Evolutionary conservation across 2,329 filamentous ascomycete species (phyloP).

Genomic region (Claviceps sorghi): DNA sequence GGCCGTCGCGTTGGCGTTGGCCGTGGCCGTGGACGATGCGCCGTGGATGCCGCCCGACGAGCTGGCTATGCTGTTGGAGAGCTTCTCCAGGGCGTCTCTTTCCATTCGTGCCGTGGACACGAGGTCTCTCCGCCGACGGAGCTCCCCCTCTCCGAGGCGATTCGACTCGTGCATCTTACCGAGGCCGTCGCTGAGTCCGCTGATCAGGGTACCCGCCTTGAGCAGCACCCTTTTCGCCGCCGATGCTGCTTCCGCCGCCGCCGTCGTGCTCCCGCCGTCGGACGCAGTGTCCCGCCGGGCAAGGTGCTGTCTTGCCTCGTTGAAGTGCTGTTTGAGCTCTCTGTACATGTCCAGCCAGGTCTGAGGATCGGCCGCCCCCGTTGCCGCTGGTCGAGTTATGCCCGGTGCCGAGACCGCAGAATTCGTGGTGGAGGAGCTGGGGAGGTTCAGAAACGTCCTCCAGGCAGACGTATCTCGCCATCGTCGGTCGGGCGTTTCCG

Average conservation of each 20-base stretch:
- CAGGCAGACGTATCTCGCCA: conserved; percentile 64
- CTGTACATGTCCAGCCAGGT: conserved; percentile 66
- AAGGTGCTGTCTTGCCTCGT: conserved; percentile 54
- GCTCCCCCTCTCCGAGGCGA: conserved; percentile 57
- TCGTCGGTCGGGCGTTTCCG: conserved; percentile 55
- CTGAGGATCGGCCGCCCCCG: conserved; percentile 40
- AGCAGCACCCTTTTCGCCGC: conserved; percentile 63
- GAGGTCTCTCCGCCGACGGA: conserved; percentile 56
- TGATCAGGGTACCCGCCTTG: conserved; percentile 49
- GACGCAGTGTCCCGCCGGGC: conserved; percentile 46
- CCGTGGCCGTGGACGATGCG: background rate
- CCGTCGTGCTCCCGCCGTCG: conserved; percentile 25
- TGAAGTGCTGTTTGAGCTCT: conserved; percentile 50
- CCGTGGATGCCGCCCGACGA: conserved; percentile 14
- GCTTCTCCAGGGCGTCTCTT: conserved; percentile 58
- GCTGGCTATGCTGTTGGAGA: conserved; percentile 42
- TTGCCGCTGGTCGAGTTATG: conserved; percentile 24
- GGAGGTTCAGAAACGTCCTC: conserved; percentile 59
- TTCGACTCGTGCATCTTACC: conserved; percentile 37
- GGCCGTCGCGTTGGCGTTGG: conserved; percentile 21
- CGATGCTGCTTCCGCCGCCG: conserved; percentile 47
- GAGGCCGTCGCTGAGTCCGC: conserved; percentile 51
- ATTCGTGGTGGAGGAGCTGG: conserved; percentile 30
- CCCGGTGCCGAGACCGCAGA: conserved; percentile 33
- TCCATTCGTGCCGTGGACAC: conserved; percentile 57